Percentiles rank a stretch among this genome's conserved stretches.
Evolutionary conservation across 306 rosid species (phyloP).

Genomic region (Malus domestica): DNA sequence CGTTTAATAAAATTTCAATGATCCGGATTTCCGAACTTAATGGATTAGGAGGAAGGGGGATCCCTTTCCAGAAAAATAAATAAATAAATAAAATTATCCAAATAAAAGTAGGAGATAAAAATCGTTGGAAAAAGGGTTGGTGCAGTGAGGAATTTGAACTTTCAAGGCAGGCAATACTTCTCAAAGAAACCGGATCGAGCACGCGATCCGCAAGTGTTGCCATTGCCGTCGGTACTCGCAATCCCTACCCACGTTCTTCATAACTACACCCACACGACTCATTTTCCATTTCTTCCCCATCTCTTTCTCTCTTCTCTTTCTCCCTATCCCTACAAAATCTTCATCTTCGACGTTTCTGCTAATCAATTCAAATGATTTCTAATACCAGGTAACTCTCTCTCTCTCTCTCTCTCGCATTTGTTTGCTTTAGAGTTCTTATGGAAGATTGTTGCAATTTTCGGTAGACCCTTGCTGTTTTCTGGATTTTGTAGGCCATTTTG

Average conservation of each 20-base stretch:
- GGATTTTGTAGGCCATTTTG: not conserved
- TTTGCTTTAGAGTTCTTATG: not conserved
- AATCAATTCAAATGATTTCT: conserved; percentile 8
- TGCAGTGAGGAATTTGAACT: not conserved
- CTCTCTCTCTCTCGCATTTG: not conserved
- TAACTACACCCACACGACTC: not conserved
- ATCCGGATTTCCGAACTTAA: fast-evolving
- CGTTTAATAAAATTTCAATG: no score
- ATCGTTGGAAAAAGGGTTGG: not conserved
- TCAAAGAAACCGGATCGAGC: conserved; percentile 2
- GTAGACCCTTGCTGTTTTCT: not conserved
- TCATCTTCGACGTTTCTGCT: conserved; percentile 10
- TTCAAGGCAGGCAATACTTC: not conserved
- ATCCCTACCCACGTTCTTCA: not conserved
- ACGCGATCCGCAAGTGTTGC: not conserved
- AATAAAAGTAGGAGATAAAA: not conserved
- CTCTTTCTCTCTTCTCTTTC: not conserved
- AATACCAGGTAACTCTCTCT: conserved; percentile 20
- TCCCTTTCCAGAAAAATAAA: no score
- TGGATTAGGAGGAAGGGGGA: no score
- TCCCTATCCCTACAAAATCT: not conserved
- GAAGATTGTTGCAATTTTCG: not conserved
- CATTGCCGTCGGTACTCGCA: not conserved
- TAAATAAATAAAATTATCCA: no score
- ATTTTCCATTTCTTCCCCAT: not conserved